Evolutionary conservation across 805 yeast species (phyloP), one percentile per base, ranked within the genome.

Genomic region (Saturnispora serradocipensis): DNA sequence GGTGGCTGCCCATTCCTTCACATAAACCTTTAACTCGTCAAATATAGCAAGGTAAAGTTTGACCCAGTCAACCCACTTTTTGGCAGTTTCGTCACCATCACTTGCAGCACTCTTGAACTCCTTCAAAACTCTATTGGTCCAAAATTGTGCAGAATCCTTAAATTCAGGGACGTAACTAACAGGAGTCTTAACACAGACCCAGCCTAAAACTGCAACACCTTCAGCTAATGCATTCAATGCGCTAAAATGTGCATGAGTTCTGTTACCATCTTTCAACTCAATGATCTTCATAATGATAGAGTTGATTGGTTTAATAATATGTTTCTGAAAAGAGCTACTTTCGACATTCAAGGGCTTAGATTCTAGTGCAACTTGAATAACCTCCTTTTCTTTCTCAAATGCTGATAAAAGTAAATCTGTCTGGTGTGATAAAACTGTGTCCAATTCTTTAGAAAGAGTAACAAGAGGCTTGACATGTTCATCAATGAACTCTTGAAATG

Each of bases 71-170:
- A 77, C 82, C 45, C 49, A 38, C 6, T 24, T 32, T 8, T 49
- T 20, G 20, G 53, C 87, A 51, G 71, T 72, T 39, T 78, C 73
- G 59, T 86, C 89, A 30, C 42, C 48, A 20, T 45, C 48, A 24
- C n/a, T 34, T 18, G 48, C 42, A 46, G 77, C 70, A 18, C 84
- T 95, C 67, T 78, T 88, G 71, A 71, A 82, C 55, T 88, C 96
- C 68, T 90, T 90, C 65, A 90, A 69, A 43, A 91, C 84, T 60
- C 96, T 80, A 70, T 93, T 90, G 10, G 95, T 78, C 89, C 97
- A 93, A 70, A 93, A 93, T 66, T 85, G 91, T 35, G 96, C 86
- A 20, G 95, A 81, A 63, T 93, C 99, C 64, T 84, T 86, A 69
- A 82, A 86, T 57, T 90, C 97, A 3, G 85, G 79, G 52, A 93